Evolutionary conservation across 1,284 basidiomycete genomes (phyloP), one percentile per base, ranked within the genome.

Genomic region (Heterobasidion annosum): DNA sequence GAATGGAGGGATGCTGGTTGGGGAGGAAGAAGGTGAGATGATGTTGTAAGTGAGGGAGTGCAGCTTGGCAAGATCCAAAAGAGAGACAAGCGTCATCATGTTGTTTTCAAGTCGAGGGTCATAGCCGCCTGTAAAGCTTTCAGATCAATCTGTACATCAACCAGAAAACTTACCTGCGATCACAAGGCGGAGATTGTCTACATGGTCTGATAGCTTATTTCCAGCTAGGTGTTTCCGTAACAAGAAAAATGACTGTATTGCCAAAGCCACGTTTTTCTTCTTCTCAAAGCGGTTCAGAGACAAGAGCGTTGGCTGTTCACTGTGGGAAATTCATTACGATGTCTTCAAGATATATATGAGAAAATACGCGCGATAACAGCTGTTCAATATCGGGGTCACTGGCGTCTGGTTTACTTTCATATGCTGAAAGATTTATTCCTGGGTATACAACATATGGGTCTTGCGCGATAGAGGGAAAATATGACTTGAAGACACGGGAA

Each of bases 261-360:
- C 94, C 1, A 99, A 74, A 0, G 79, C 82, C 0, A 81, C 77
- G 61, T 99, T 96, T 73, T 99, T 99, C 76, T 98, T 99, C 59
- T 80, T 83, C 71, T 99, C 96, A 64, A 97, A 99, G 0, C 96
- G 88, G 67, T 99, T 99, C 52, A 99, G 74, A 0, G 94, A 98
- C 0, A 98, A 64, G 1, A 99, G 69, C 0, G 89, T 93, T 1
- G 88, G 91, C 3, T 79, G 76, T 37, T 79, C 68, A 19, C 91
- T 94, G 64, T 13, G 45, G 19, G 49, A 51, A 46, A 40, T 46
- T 44, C 46, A 51, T 46, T 15, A 35, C 56, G 33, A 34, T 60
- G 48, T 58, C 44, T 13, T 33, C 0, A 12, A 53, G 1, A 19
- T 2, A 2, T 10, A 49, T 44, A 34, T 16, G 48, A 16, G 12